A percentile compares a stretch with the other conserved stretches of the same genome.
These are phyloP conservation scores for Peterozyma toletana DNA, from an alignment of 805 yeast genomes.

Conservation along the genomic window DNA sequence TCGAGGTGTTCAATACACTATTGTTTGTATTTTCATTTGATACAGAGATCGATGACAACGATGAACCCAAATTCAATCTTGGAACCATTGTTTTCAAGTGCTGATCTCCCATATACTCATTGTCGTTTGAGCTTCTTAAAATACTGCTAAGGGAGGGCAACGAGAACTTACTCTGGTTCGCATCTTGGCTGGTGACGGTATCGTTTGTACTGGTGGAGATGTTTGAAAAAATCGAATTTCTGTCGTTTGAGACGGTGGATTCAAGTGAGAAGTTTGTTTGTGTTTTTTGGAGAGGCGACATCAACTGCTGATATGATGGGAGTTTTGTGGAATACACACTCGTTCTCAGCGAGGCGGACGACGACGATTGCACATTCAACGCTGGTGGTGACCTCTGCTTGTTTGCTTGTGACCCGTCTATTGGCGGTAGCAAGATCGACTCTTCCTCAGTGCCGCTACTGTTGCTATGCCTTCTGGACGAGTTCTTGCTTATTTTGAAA, in stretches of 20 bases:
- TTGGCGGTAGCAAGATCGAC: no score
- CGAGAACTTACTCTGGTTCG: not conserved
- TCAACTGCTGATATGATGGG: conserved; percentile 6
- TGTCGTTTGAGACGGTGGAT: not conserved
- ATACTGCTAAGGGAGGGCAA: conserved; percentile 7
- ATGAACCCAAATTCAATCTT: conserved; percentile 4
- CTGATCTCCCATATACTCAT: not conserved
- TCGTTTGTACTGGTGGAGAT: conserved; percentile 1
- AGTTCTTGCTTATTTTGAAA: no score
- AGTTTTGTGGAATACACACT: conserved; percentile 5
- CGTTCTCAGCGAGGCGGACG: conserved; percentile 5
- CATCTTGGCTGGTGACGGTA: not conserved
- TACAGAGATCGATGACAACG: not conserved
- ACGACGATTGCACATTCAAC: not conserved
- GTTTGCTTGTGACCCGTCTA: not conserved
- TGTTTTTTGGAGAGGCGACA: conserved; percentile 1
- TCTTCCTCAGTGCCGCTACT: no score
- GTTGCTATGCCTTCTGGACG: no score
- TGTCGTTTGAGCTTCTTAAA: conserved; percentile 1
- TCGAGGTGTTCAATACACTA: not conserved
- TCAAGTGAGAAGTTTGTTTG: conserved; percentile 5
- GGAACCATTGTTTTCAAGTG: not conserved
- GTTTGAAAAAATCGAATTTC: conserved; percentile 3
- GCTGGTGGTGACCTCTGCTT: conserved; percentile 1
- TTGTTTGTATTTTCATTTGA: no score